Evolutionary conservation across 176 grass and related monocot genomes (phyloP).

Genomic region (Carex kokanica): DNA sequence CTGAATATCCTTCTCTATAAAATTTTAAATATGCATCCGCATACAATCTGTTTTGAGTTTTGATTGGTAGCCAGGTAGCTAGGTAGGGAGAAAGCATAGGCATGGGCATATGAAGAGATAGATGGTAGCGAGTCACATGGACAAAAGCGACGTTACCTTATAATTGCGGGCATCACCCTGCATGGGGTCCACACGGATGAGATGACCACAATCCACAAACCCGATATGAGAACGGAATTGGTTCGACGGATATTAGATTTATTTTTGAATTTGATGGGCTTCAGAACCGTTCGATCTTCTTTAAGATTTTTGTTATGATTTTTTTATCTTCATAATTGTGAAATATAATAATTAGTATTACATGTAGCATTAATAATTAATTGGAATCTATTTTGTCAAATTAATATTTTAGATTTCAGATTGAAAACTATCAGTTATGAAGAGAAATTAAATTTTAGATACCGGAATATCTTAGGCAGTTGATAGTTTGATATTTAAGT

Average conservation of each 20-base stretch:
- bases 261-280: too few relatives aligned
- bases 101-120: neutral
- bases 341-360: too few relatives aligned
- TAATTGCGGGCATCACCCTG: slow-evolving; percentile 14
- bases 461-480: neutral
- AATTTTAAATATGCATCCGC: too few relatives aligned
- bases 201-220: neutral
- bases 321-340: too few relatives aligned
- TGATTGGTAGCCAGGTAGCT: neutral
- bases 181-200: neutral
- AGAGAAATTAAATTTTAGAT: neutral
- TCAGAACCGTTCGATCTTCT: too few relatives aligned
- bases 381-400: neutral
- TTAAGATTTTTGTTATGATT: too few relatives aligned
- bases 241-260: too few relatives aligned
- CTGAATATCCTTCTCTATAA: too few relatives aligned
- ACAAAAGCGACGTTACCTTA: slow-evolving; percentile 24
- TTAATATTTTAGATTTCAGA: neutral
- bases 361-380: too few relatives aligned
- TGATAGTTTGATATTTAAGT: neutral
- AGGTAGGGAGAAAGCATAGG: neutral
- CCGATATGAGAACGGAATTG: too few relatives aligned
- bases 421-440: neutral
- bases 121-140: slow-evolving; percentile 15
- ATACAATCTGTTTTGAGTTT: too few relatives aligned